A percentile compares a stretch with the other conserved stretches of the same genome.
Evolutionary conservation across 2,329 filamentous ascomycete genomes (phyloP).

Genomic region (Geosmithia morbida): DNA sequence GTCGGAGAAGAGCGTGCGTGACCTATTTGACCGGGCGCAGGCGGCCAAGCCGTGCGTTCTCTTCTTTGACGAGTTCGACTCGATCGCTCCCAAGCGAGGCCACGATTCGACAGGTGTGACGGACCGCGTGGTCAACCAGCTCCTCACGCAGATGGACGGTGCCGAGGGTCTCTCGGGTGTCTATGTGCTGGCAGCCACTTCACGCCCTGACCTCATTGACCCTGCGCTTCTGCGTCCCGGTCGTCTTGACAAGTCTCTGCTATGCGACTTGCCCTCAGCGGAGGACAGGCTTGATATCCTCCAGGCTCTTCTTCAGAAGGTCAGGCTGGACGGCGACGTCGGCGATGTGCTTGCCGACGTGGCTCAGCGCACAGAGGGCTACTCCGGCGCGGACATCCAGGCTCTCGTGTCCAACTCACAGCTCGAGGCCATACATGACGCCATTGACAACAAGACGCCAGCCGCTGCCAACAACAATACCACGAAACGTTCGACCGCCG

Average conservation of each 20-base stretch:
- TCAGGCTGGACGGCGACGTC: constrained; percentile 58
- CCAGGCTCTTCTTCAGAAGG: constrained; percentile 65
- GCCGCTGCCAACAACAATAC: constrained; percentile 12
- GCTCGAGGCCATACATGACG: constrained; percentile 90
- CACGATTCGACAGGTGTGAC: constrained; percentile 98
- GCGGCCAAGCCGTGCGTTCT: constrained; percentile 87
- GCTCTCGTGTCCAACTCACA: constrained; percentile 94
- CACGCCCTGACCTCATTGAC: constrained; percentile 86
- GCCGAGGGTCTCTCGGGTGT: constrained; percentile 90
- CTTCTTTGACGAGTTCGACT: constrained; percentile 98
- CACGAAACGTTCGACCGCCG: constrained; percentile 7
- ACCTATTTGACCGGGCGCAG: constrained; percentile 84
- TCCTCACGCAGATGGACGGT: constrained; percentile 97
- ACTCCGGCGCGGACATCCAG: constrained; percentile 88
- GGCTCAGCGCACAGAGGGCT: constrained; percentile 69
- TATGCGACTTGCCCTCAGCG: constrained; percentile 74
- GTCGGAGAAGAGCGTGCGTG: constrained; percentile 88
- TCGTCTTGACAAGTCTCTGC: constrained; percentile 79
- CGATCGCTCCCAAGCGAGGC: constrained; percentile 90
- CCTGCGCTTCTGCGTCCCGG: constrained; percentile 84
- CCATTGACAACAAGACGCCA: constrained; percentile 46
- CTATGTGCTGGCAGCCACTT: constrained; percentile 91
- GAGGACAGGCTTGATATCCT: constrained; percentile 85
- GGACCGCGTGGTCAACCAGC: constrained; percentile 93
- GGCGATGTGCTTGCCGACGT: constrained; percentile 53